A percentile compares a stretch with the other conserved stretches of the same genome.
phyloP scores from a whole-genome alignment of 148 eudicot genomes.

The Arbutus unedo region DNA sequence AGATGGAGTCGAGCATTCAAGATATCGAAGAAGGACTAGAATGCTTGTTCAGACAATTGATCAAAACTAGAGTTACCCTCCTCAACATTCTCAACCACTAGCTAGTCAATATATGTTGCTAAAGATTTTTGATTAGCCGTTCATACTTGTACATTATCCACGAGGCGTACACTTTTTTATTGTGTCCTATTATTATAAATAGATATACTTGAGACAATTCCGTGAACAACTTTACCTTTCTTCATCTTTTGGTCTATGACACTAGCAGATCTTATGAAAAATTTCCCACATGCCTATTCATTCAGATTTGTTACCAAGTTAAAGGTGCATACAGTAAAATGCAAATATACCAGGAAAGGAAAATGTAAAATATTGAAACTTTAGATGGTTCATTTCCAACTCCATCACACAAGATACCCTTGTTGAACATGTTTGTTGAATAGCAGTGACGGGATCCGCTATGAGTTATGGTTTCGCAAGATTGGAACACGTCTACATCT shows the following conservation, averaged over 20 bases:
- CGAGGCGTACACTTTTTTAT: neutral
- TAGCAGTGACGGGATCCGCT: no score
- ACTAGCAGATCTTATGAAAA: no score
- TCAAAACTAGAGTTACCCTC: conserved; percentile 45
- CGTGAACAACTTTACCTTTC: neutral
- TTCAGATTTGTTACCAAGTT: no score
- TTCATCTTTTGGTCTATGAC: no score
- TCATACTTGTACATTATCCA: neutral
- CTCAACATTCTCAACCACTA: conserved; percentile 54
- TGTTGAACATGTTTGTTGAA: neutral
- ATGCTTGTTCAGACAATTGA: conserved; percentile 35
- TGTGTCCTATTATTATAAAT: neutral
- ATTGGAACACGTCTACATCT: neutral
- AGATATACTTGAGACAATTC: neutral
- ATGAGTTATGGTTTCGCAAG: no score
- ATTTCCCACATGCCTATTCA: no score
- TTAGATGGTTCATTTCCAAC: no score
- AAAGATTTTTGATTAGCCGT: no score
- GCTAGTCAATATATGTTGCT: neutral
- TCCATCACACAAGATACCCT: no score
- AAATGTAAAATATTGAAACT: no score
- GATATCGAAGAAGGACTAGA: conserved; percentile 39
- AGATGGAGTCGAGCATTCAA: conserved; percentile 31
- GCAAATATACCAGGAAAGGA: no score
- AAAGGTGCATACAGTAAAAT: no score